Evolutionary conservation across 257 asterid genomes (phyloP).

Genomic region (Orobanche coerulescens): DNA sequence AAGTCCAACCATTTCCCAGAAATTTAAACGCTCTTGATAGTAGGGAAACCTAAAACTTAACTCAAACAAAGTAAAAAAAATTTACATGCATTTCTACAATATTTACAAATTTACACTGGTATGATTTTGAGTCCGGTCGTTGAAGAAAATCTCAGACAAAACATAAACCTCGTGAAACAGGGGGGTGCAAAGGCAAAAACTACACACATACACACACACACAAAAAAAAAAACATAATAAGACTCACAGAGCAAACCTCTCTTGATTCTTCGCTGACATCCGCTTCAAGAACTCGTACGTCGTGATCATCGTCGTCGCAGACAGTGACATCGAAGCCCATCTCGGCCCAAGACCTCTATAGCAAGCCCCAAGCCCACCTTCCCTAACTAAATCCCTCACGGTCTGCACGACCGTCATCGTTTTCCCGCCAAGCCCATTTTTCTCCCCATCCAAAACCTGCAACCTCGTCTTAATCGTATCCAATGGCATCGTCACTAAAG

Average conservation of each 20-base stretch:
- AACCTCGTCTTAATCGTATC: slow-evolving; percentile 89
- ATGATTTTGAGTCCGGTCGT: slow-evolving; percentile 3
- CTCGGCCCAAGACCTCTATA: slow-evolving; percentile 94
- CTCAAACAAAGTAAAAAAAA: not conserved
- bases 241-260: slow-evolving; percentile 32
- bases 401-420: slow-evolving; percentile 47
- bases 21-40: not conserved
- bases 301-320: slow-evolving; percentile 94
- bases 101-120: slow-evolving; percentile 33
- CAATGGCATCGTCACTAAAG: slow-evolving; percentile 88
- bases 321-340: slow-evolving; percentile 96
- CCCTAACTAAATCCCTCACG: slow-evolving; percentile 64
- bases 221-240: not conserved
- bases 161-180: slow-evolving; percentile 9
- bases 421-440: slow-evolving; percentile 27
- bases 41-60: slow-evolving; percentile 8
- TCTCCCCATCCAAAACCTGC: slow-evolving; percentile 82
- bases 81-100: slow-evolving; percentile 26
- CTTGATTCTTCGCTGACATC: slow-evolving; percentile 72
- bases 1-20: no score
- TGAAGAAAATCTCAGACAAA: not conserved
- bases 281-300: slow-evolving; percentile 93
- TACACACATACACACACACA: no score
- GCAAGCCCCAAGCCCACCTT: slow-evolving; percentile 92
- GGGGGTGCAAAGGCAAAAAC: slow-evolving; percentile 20